A percentile compares a stretch with the other conserved stretches of the same genome.
Evolutionary conservation across 768 basidiomycete genomes (phyloP).

Genomic region (Lactarius indigo): DNA sequence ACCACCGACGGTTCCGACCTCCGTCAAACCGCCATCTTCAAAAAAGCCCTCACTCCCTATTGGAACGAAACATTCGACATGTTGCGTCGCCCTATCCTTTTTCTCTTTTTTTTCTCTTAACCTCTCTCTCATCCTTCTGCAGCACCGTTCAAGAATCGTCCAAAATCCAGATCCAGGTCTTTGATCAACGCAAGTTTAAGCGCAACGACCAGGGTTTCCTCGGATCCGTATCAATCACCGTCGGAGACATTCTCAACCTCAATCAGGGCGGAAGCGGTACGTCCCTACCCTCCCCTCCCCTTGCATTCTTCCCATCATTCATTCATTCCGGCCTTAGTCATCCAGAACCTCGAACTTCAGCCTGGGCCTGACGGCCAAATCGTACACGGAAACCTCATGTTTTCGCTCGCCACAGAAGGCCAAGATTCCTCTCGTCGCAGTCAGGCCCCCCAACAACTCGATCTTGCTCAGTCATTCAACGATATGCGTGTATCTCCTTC

Average conservation of each 20-base stretch:
- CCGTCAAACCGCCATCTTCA: constrained; percentile 69
- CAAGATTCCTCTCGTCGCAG: constrained; percentile 21
- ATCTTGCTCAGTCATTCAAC: constrained; percentile 13
- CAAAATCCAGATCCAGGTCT: constrained; percentile 78
- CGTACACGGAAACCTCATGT: constrained; percentile 80
- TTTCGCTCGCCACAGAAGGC: constrained; percentile 43
- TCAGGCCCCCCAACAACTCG: constrained; percentile 25
- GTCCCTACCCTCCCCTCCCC: neutral
- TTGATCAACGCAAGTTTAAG: constrained; percentile 87
- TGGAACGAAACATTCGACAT: constrained; percentile 88
- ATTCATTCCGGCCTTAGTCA: constrained; percentile 38
- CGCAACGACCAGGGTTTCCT: constrained; percentile 75
- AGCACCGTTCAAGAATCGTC: constrained; percentile 74
- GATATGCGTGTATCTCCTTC: constrained; percentile 17
- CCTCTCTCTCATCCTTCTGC: constrained; percentile 14
- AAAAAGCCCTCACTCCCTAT: constrained; percentile 63
- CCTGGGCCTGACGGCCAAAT: constrained; percentile 68
- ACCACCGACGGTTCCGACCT: constrained; percentile 79
- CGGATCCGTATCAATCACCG: constrained; percentile 45
- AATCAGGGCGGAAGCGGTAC: constrained; percentile 33
- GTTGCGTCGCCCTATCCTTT: constrained; percentile 37
- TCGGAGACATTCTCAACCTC: constrained; percentile 39
- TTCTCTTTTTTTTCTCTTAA: neutral
- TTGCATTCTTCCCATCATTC: neutral
- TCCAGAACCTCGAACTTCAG: constrained; percentile 73